Evolutionary conservation across 208 protist species (phyloP).

Genomic region (Leishmania tarentolae): DNA sequence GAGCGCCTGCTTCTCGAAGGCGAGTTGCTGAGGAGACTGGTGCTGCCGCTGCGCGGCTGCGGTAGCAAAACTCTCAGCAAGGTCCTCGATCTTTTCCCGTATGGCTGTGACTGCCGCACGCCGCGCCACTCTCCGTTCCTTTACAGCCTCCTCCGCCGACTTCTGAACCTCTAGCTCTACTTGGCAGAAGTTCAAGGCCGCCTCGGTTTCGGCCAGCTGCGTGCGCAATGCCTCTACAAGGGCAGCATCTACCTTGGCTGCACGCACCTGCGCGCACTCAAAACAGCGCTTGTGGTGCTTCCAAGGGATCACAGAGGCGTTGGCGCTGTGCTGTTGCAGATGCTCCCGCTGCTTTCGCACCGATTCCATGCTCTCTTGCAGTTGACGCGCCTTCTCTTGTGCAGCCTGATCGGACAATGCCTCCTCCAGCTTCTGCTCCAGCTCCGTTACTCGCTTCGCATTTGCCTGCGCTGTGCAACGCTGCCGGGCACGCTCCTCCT

Average conservation of each 20-base stretch:
- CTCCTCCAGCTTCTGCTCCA: conserved; percentile 21
- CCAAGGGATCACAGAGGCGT: background rate
- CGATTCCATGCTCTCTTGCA: background rate
- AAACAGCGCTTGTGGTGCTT: background rate
- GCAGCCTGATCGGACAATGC: background rate
- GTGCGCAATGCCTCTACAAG: background rate
- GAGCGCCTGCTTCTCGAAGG: background rate
- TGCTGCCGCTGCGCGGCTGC: background rate
- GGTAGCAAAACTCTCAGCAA: background rate
- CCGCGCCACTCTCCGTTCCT: background rate
- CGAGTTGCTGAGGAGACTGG: background rate
- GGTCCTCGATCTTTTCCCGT: background rate
- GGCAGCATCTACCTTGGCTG: background rate
- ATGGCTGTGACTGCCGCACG: conserved; percentile 1
- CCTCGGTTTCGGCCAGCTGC: conserved; percentile 4
- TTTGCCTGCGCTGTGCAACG: conserved; percentile 9
- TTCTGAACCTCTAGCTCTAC: conserved; percentile 1
- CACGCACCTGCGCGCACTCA: background rate
- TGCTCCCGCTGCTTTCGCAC: conserved; percentile 1
- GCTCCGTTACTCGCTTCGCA: conserved; percentile 8
- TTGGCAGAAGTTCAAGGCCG: background rate
- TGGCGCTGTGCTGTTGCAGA: background rate
- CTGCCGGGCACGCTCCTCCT: background rate
- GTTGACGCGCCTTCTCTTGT: background rate
- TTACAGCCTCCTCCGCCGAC: background rate